These are phyloP conservation scores for Eudorina sp. DNA, from an alignment of 139 green algal species.

Conservation along the genomic window DNA sequence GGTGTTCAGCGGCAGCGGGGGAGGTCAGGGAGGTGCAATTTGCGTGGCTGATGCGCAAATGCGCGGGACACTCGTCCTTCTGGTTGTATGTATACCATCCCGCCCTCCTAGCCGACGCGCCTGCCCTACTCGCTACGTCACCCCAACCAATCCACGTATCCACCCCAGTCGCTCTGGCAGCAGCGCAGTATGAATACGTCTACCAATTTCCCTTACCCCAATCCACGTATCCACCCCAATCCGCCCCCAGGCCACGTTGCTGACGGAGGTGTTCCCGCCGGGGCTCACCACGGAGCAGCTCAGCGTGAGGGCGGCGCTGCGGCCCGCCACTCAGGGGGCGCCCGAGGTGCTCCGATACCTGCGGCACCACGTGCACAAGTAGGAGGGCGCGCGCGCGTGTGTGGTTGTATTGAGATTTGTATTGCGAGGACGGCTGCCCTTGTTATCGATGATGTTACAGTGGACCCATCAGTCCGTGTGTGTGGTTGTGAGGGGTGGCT, in stretches of 20 bases:
- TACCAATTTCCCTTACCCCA: background rate
- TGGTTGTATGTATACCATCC: no score
- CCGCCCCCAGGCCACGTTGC: slow-evolving; percentile 8
- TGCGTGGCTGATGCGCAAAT: no score
- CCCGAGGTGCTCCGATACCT: slow-evolving; percentile 37
- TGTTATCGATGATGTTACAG: background rate
- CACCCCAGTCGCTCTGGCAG: no score
- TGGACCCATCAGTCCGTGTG: no score
- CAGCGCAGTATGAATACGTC: no score
- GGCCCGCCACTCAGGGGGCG: slow-evolving; percentile 4
- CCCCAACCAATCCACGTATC: no score
- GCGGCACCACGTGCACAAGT: slow-evolving; percentile 17
- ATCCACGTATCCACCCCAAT: background rate
- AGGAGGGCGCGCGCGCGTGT: background rate
- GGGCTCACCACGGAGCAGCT: slow-evolving; percentile 39
- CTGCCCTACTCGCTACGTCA: no score
- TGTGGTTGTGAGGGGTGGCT: no score
- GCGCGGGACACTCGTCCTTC: no score
- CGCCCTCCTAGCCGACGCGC: no score
- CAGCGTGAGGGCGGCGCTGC: slow-evolving; percentile 9
- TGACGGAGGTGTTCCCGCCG: slow-evolving; percentile 26
- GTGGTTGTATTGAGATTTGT: background rate
- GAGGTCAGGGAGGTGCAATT: no score
- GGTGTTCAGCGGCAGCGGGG: no score
- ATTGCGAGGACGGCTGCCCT: background rate